Evolutionary conservation across 2,329 filamentous ascomycete genomes (phyloP), one percentile per base, ranked within the genome.

Genomic region (Xylariaceae sp.): DNA sequence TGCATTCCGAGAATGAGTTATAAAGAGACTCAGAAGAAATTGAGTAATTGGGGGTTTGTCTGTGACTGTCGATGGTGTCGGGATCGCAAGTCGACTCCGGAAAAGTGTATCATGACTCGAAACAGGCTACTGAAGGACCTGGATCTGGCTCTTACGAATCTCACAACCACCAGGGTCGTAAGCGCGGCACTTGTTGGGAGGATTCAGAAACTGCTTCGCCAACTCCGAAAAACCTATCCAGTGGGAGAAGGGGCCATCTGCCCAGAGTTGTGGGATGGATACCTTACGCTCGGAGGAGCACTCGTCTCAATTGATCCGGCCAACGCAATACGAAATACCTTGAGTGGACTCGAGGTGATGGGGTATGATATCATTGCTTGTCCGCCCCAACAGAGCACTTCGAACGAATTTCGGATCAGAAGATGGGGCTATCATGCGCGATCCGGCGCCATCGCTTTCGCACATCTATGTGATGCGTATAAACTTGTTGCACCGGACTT

Each of bases 21-120:
- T 16, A 57, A 66, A 4, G 57, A 66, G 8, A 54, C 56, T 0
- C 64, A 66, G 45, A 54, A 61, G n/a, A 32, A 41, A 2, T 46
- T 71, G 14, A 33, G 46, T 2, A 34, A 45, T 4, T 75, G 72
- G 70, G 66, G 63, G 0, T 75, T 76, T 36, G 46, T 16, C 2
- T 77, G 73, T 42, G 42, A 42, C 2, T 77, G 74, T 22, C 53
- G 54, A 4, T 50, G 72, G 0, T 76, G 73, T 40, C 44, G 49
- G 1, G 55, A 57, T 5, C 54, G 50, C 39, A 59, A 60, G 20
- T 42, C 40, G 0, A 64, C 61, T 0, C 17, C 58, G 0, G 23
- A 27, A 1, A 20, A 23, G 0, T 39, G 37, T 1, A 4, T 63
- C 4, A 7, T 45, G 5, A 51, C 36, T 19, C 60, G 63, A 1